Percentiles rank a stretch among this genome's conserved stretches.
phyloP scores from a whole-genome alignment of 192 early-diverging fungal genomes.

The Gonapodya sp. region DNA sequence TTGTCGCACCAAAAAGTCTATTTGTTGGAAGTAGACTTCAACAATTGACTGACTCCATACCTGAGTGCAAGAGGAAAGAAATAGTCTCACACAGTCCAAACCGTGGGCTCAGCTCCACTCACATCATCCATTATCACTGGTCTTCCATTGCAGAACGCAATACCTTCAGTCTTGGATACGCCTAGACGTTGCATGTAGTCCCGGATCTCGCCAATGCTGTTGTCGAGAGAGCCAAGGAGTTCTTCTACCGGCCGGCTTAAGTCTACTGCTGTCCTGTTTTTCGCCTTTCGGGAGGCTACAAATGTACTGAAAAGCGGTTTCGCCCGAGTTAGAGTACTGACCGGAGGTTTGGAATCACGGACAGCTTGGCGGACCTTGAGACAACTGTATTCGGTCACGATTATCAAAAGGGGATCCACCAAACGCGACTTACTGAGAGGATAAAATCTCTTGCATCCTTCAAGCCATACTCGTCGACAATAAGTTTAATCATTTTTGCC shows the following conservation, averaged over 20 bases:
- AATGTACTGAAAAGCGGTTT: neutral
- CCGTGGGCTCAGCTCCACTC: constrained; percentile 15
- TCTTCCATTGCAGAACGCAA: constrained; percentile 74
- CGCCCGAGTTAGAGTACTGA: neutral
- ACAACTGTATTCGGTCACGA: neutral
- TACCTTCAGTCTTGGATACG: constrained; percentile 18
- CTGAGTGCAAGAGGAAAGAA: constrained; percentile 9
- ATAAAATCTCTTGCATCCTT: constrained; percentile 7
- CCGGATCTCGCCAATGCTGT: neutral
- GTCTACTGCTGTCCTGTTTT: neutral
- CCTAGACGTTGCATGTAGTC: constrained; percentile 3
- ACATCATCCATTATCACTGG: constrained; percentile 50
- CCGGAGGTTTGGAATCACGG: neutral
- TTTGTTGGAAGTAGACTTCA: constrained; percentile 37
- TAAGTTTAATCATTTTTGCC: neutral
- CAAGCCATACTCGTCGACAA: neutral
- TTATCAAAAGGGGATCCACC: neutral
- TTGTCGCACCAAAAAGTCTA: constrained; percentile 31
- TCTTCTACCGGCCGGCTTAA: neutral
- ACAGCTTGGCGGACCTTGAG: neutral
- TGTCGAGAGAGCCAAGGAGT: neutral
- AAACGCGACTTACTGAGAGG: neutral
- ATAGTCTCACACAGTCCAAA: constrained; percentile 2
- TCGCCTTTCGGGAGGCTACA: neutral
- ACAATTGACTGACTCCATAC: constrained; percentile 45